Percentiles rank a stretch among this genome's conserved stretches.
These are phyloP conservation scores for Boechera stricta DNA, from an alignment of 345 rosid genomes.

Conservation along the genomic window DNA sequence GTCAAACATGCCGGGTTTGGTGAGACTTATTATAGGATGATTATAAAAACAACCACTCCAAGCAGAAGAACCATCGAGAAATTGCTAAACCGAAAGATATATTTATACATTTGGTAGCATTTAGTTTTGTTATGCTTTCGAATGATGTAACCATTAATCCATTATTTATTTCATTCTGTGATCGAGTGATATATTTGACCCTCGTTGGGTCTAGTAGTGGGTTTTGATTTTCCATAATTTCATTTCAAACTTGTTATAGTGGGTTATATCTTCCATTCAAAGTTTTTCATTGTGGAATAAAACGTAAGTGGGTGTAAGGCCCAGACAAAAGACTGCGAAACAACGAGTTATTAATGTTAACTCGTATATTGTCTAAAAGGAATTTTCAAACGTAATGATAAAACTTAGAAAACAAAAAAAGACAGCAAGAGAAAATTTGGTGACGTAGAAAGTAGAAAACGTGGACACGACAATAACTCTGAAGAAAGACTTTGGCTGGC, in stretches of 20 bases:
- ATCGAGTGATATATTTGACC: too few relatives aligned
- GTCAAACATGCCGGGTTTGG: conserved; percentile 40
- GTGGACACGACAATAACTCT: conserved; percentile 35
- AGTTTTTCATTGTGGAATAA: too few relatives aligned
- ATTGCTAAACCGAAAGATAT: neutral
- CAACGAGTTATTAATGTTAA: too few relatives aligned
- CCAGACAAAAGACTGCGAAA: too few relatives aligned
- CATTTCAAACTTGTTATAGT: too few relatives aligned
- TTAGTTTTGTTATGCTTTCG: neutral
- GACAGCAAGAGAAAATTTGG: conserved; percentile 16
- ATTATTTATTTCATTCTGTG: neutral
- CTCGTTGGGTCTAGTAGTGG: too few relatives aligned
- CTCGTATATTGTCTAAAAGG: too few relatives aligned
- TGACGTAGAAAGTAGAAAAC: conserved; percentile 19
- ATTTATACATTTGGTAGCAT: neutral
- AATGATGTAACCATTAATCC: neutral
- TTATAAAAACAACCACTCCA: neutral
- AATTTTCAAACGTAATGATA: neutral
- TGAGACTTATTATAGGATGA: conserved; percentile 14
- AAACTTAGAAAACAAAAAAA: neutral
- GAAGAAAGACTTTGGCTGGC: conserved; percentile 14
- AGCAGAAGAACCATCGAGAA: neutral
- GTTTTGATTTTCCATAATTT: too few relatives aligned
- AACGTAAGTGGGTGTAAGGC: too few relatives aligned
- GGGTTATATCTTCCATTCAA: too few relatives aligned